Conservation (phyloP, 1,284 basidiomycete species). For the Fomitopsis palustris region DNA sequence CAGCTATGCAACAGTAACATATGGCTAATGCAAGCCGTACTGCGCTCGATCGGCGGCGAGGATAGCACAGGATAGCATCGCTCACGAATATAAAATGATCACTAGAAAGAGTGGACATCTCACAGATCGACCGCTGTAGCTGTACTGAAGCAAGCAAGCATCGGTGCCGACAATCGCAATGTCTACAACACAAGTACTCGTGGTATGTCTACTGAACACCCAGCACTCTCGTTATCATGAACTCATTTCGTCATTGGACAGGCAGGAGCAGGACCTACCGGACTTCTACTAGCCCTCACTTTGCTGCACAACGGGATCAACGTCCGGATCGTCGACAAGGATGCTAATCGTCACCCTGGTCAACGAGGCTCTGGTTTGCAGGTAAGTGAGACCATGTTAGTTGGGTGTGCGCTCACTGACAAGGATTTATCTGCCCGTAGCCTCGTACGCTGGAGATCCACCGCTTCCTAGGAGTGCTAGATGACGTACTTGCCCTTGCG, state of each 20-base stretch:
- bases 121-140: too few relatives aligned
- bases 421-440: neutral
- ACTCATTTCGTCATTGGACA: neutral
- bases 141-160: too few relatives aligned
- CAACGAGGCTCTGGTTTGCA: constrained; percentile 24
- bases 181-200: too few relatives aligned
- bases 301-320: constrained; percentile 17
- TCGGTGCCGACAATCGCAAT: too few relatives aligned
- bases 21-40: too few relatives aligned
- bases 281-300: constrained; percentile 17
- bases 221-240: too few relatives aligned
- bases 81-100: too few relatives aligned
- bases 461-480: constrained; percentile 10
- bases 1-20: too few relatives aligned
- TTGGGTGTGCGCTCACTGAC: neutral
- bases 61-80: too few relatives aligned
- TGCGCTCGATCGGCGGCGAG: too few relatives aligned
- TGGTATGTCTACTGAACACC: too few relatives aligned
- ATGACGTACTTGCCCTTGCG: constrained; percentile 3
- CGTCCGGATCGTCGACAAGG: constrained; percentile 34
- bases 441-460: constrained; percentile 13
- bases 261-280: constrained; percentile 21
- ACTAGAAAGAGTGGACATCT: too few relatives aligned
- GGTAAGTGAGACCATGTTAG: constrained; percentile 18
- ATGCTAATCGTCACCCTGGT: constrained; percentile 11